Evolutionary conservation across 2,329 filamentous ascomycete species (phyloP), one percentile per base, ranked within the genome.

Genomic region (Aureobasidium pullulans): DNA sequence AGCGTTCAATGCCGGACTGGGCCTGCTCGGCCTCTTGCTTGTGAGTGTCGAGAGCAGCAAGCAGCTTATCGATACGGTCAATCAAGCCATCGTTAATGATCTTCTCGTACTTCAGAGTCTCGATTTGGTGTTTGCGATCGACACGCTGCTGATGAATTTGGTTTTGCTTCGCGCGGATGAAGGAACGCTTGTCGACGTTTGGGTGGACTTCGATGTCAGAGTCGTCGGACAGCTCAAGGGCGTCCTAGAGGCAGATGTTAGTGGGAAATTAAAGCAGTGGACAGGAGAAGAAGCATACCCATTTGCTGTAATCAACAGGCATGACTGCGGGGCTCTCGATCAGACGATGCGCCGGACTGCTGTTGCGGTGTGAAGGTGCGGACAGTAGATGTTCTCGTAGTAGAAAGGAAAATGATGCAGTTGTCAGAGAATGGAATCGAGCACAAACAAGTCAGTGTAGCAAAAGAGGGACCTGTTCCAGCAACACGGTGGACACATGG

Each of bases 161-260:
- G 67, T 86, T 88, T 78, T 97, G 94, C 77, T 99, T 99, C 65
- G 94, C 95, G 65, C 93, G 90, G 73, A 99, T 99, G 75, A 99
- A 99, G 62, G 93, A 97, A 54, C 88, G 85, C 75, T 99, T 99
- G 78, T 99, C 94, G 72, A 99, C 94, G 72, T 99, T 99, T 62
- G 94, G 94, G 75, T 99, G 94, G 54, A 97, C 94, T 77, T 99
- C 94, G 68, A 99, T 87, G 70, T 99, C 94, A 54, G 91, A 96
- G 76, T 99, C 94, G 75, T 99, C 94, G 70, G 90, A 96, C 71
- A 99, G 86, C 84, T 99, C 94, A 70, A 99, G 84, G 61, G 88
- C 87, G 72, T 97, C 89, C 86, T 89, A 62, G 31, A 57, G 36
- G 34, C 16, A 46, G 60, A 66, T 10, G 43, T 48, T 10, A 48